These are phyloP conservation scores for Brassica balearica DNA, from an alignment of 441 rosid genomes.

Conservation along the genomic window DNA sequence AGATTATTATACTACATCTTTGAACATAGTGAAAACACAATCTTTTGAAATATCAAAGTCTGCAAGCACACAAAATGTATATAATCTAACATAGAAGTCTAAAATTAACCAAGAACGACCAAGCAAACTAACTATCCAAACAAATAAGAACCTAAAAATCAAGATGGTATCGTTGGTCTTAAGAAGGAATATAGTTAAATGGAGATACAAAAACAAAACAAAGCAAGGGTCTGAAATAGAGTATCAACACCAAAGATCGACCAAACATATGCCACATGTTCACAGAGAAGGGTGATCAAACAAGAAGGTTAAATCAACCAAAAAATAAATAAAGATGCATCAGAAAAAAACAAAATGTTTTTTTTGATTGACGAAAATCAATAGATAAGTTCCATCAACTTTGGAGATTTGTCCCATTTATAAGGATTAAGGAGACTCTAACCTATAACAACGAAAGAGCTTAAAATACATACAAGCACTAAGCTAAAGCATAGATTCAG, in stretches of 20 bases:
- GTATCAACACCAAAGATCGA: background rate
- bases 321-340: background rate
- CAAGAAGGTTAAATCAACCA: background rate
- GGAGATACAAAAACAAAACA: background rate
- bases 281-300: background rate
- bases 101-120: background rate
- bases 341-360: background rate
- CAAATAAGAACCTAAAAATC: background rate
- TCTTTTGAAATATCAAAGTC: background rate
- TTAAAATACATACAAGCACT: background rate
- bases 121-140: background rate
- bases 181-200: background rate
- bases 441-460: background rate
- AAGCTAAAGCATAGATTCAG: background rate
- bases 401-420: background rate
- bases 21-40: background rate
- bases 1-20: no score
- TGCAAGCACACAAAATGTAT: background rate
- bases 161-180: conserved; percentile 4
- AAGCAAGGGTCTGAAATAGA: background rate
- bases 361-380: background rate
- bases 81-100: background rate
- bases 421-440: background rate
- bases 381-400: background rate
- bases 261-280: background rate